phyloP scores from a whole-genome alignment of 768 basidiomycete genomes.

The Rhodotorula toruloides region DNA sequence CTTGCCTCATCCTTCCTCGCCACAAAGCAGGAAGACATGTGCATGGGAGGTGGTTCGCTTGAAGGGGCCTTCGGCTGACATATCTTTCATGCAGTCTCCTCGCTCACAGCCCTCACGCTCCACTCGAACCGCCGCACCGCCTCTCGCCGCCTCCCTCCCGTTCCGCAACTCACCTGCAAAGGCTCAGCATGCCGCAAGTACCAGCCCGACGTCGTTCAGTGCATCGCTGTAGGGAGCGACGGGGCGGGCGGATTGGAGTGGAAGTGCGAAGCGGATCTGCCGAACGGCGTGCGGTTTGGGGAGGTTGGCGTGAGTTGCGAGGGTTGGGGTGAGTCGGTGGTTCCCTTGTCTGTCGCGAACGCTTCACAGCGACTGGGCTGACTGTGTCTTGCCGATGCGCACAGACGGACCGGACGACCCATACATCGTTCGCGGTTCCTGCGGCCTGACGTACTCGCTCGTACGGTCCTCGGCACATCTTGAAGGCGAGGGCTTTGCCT shows the following conservation, averaged over 20 bases:
- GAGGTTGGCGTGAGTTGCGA: slow-evolving; percentile 82
- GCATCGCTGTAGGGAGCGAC: slow-evolving; percentile 68
- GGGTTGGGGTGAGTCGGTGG: slow-evolving; percentile 67
- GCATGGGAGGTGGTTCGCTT: too few species aligned
- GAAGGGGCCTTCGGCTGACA: too few species aligned
- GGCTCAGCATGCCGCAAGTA: slow-evolving; percentile 72
- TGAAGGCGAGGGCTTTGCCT: neutral
- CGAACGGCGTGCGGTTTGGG: slow-evolving; percentile 73
- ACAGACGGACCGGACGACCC: slow-evolving; percentile 52
- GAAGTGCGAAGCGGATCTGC: slow-evolving; percentile 92
- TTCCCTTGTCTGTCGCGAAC: too few species aligned
- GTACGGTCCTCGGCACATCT: slow-evolving; percentile 9
- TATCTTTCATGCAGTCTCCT: slow-evolving; percentile 29
- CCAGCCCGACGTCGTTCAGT: slow-evolving; percentile 79
- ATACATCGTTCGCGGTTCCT: slow-evolving; percentile 86
- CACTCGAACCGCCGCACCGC: slow-evolving; percentile 64
- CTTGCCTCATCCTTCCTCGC: neutral
- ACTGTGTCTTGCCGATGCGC: too few species aligned
- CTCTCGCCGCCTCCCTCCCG: slow-evolving; percentile 61
- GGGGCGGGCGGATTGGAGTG: slow-evolving; percentile 75
- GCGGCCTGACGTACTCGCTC: slow-evolving; percentile 76
- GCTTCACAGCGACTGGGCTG: neutral
- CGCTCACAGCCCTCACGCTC: slow-evolving; percentile 71
- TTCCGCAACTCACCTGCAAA: slow-evolving; percentile 72
- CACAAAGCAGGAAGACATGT: too few species aligned